Conservation (phyloP, 2,329 filamentous ascomycete species). For the Stylonectria norvegica region DNA sequence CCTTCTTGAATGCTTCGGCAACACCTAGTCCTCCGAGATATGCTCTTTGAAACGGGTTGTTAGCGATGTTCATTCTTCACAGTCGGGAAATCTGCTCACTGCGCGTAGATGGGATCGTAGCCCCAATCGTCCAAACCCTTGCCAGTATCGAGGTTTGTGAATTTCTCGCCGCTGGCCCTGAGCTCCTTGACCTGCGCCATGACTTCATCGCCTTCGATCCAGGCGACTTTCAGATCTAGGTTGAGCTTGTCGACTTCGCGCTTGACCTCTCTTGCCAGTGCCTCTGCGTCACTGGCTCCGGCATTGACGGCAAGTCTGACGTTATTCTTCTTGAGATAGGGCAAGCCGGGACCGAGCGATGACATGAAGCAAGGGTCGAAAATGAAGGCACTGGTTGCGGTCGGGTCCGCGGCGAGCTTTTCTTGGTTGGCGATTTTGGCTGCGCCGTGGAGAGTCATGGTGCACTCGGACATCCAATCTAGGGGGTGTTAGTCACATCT, state of each 20-base stretch:
- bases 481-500: background rate
- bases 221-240: slow-evolving; percentile 32
- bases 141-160: slow-evolving; percentile 20
- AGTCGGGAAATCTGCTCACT: background rate
- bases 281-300: slow-evolving; percentile 32
- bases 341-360: slow-evolving; percentile 23
- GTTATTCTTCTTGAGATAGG: slow-evolving; percentile 26
- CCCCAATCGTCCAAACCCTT: slow-evolving; percentile 17
- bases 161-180: slow-evolving; percentile 12
- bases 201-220: slow-evolving; percentile 35
- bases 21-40: slow-evolving; percentile 40
- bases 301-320: slow-evolving; percentile 37
- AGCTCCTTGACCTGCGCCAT: slow-evolving; percentile 16
- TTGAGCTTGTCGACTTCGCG: slow-evolving; percentile 25
- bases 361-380: slow-evolving; percentile 33
- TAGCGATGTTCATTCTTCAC: background rate
- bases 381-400: background rate
- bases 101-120: slow-evolving; percentile 12
- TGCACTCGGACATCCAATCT: slow-evolving; percentile 37
- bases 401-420: slow-evolving; percentile 4
- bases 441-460: slow-evolving; percentile 40
- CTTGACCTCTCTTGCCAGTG: slow-evolving; percentile 22
- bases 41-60: slow-evolving; percentile 16
- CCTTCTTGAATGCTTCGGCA: slow-evolving; percentile 33
- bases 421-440: slow-evolving; percentile 17